These are phyloP conservation scores for Gonium pectorale DNA, from an alignment of 139 green algal genomes.

Conservation along the genomic window DNA sequence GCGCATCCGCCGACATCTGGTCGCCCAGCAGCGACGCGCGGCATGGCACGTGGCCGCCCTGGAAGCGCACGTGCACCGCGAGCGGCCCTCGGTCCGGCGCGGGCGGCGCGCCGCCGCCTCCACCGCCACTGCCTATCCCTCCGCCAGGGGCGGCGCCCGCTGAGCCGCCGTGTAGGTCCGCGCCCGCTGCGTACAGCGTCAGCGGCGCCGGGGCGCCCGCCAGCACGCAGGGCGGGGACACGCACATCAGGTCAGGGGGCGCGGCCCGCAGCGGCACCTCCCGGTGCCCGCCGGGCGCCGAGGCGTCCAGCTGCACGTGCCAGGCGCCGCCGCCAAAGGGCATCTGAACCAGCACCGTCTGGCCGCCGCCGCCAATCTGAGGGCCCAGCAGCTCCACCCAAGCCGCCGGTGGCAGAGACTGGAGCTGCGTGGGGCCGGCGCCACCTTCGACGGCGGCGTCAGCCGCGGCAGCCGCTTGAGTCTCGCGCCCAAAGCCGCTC, in stretches of 20 bases:
- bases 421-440: not conserved
- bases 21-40: slow-evolving; percentile 28
- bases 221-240: slow-evolving; percentile 28
- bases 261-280: too few relatives aligned
- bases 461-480: not conserved
- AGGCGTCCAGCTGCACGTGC: not conserved
- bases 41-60: slow-evolving; percentile 1
- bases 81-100: not conserved
- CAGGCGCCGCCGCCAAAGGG: not conserved
- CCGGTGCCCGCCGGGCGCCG: not conserved
- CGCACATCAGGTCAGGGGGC: slow-evolving; percentile 17
- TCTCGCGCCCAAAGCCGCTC: too few relatives aligned
- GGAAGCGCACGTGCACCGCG: slow-evolving; percentile 23
- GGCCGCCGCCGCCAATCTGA: not conserved
- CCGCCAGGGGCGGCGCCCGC: not conserved
- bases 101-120: not conserved
- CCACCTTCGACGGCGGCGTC: not conserved
- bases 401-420: not conserved
- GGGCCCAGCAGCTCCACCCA: slow-evolving; percentile 1
- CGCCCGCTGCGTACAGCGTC: slow-evolving; percentile 9
- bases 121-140: not conserved
- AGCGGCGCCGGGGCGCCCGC: not conserved
- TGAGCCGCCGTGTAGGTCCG: slow-evolving; percentile 17
- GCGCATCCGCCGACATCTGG: slow-evolving; percentile 30
- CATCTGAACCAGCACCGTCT: slow-evolving; percentile 13